A percentile compares a stretch with the other conserved stretches of the same genome.
These are phyloP conservation scores for Penicillium italicum DNA, from an alignment of 2,329 filamentous ascomycete species.

Conservation along the genomic window DNA sequence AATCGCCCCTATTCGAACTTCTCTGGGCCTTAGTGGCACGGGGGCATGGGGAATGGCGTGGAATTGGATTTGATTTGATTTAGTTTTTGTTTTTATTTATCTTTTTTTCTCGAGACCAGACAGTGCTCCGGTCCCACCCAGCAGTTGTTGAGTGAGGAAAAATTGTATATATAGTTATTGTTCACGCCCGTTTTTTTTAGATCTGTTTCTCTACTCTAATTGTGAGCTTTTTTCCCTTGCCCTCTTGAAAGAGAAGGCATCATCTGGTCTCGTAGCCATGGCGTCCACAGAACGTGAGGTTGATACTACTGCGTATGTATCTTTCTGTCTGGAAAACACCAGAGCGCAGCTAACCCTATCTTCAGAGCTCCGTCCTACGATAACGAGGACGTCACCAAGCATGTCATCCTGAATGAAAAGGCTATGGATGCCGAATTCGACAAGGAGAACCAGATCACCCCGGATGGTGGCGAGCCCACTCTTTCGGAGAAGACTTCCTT, in stretches of 20 bases:
- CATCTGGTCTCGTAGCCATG: constrained; percentile 15
- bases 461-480: constrained; percentile 53
- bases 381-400: constrained; percentile 11
- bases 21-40: constrained; percentile 7
- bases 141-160: constrained; percentile 20
- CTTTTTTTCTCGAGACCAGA: background rate
- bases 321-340: background rate
- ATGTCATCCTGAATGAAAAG: constrained; percentile 26
- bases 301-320: constrained; percentile 26
- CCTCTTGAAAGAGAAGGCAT: constrained; percentile 6
- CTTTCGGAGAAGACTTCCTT: constrained; percentile 51
- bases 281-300: constrained; percentile 28
- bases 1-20: constrained; percentile 17
- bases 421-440: constrained; percentile 20
- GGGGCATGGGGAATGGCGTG: background rate
- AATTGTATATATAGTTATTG: constrained; percentile 26
- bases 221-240: constrained; percentile 10
- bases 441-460: constrained; percentile 34
- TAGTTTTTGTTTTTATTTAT: constrained; percentile 4
- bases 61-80: background rate
- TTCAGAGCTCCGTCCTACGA: constrained; percentile 20
- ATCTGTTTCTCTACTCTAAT: background rate
- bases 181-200: constrained; percentile 3
- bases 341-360: background rate
- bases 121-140: constrained; percentile 15